Base-by-base conservation (phyloP, 2,329 filamentous ascomycete genomes). In the Rhinocladiella similis region DNA sequence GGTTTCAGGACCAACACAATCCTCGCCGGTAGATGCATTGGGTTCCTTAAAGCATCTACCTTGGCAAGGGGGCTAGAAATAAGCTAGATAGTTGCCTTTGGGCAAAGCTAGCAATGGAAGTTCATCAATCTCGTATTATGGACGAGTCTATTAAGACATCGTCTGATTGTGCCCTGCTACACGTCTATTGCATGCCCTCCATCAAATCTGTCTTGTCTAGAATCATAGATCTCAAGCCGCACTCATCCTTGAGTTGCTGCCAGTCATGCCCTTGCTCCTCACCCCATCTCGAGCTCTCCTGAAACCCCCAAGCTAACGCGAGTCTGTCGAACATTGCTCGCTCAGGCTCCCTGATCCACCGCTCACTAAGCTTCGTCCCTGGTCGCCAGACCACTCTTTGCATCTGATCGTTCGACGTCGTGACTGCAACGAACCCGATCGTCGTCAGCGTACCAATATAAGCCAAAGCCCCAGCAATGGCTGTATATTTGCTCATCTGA, bases 391-490 rank as follows among this genome's bases (percentile, higher is more conserved):
- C 92, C 4, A 97, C 91, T 18, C 94, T 85, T 67, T 88, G 87
- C 90, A 97, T 96, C 73, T 97, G 91, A 71, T 97, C 92, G 73
- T 97, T 97, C 58, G 87, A 81, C 33, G 93, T 97, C 22, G 90
- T 86, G 57, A 95, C 78, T 7, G 93, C 91, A 36, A 97, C 84
- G 41, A 94, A 76, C 2, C 93, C 94, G 51, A 97, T 83, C 9
- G 87, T 90, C 3, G 84, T 86, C 3, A 91, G 91, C 61, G 91
- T 90, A 18, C 85, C 82, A 41, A 95, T 80, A 71, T 97, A 99
- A 5, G 91, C 89, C 59, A 93, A 76, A 48, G 94, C 88, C 12
- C 90, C 92, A 0, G 83, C 83, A 69, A 96, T 91, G 3, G 89
- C 87, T 58, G 95, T 84, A 10, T 83, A 83, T 1, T 90, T 95